phyloP scores from a whole-genome alignment of 1,284 basidiomycete species.

The Rhodotorula sp. region DNA sequence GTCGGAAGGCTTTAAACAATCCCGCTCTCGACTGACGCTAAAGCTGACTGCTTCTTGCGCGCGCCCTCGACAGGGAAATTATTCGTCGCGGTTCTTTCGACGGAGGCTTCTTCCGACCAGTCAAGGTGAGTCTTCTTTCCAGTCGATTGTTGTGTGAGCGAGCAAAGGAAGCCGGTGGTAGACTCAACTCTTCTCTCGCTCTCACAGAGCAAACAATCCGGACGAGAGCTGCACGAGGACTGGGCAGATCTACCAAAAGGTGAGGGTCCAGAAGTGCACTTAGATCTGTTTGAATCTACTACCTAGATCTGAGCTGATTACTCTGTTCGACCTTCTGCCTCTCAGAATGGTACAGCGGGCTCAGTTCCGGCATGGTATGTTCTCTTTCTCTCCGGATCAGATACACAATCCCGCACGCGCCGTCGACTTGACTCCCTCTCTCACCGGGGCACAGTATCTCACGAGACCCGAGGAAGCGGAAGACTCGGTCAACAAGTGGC shows the following conservation, averaged over 20 bases:
- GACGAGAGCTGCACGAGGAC: slow-evolving; percentile 28
- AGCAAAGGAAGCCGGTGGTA: neutral
- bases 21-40: neutral
- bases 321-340: neutral
- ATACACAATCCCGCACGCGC: too few species aligned
- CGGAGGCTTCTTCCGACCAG: slow-evolving; percentile 30
- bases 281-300: too few species aligned
- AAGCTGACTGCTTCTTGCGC: neutral
- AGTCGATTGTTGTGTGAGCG: too few species aligned
- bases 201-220: slow-evolving; percentile 12
- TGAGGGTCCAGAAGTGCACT: neutral
- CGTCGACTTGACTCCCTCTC: neutral
- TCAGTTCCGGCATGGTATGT: slow-evolving; percentile 20
- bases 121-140: slow-evolving; percentile 5
- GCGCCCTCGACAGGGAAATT: slow-evolving; percentile 14
- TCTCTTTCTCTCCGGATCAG: neutral
- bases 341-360: slow-evolving; percentile 26
- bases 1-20: neutral
- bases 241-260: slow-evolving; percentile 29
- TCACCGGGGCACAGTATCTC: slow-evolving; percentile 13
- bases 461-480: slow-evolving; percentile 26
- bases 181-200: too few species aligned
- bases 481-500: slow-evolving; percentile 27
- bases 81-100: slow-evolving; percentile 26
- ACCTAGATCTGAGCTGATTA: neutral